Conservation (phyloP, 2,329 filamentous ascomycete genomes). For the Phaeophleospora eucalypticola region DNA sequence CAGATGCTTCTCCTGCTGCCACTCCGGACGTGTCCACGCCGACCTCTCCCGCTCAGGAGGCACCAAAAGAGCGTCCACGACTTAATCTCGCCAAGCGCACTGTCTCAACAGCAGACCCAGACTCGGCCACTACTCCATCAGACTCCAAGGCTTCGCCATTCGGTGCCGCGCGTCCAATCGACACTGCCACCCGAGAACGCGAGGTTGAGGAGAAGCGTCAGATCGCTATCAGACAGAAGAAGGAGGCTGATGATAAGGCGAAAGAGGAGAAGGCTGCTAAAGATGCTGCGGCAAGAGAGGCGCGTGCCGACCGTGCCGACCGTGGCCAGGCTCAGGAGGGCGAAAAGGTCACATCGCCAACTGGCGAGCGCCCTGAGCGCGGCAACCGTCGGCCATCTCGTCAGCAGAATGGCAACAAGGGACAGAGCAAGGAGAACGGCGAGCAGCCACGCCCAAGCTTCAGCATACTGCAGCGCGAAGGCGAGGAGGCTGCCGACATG, state of each 20-base stretch:
- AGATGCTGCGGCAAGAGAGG: slow-evolving; percentile 60
- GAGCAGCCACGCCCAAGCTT: slow-evolving; percentile 27
- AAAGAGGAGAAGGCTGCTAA: slow-evolving; percentile 62
- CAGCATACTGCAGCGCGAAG: slow-evolving; percentile 48
- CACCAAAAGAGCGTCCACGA: slow-evolving; percentile 66
- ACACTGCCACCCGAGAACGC: slow-evolving; percentile 83
- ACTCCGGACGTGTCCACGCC: slow-evolving; percentile 72
- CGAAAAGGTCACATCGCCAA: slow-evolving; percentile 38
- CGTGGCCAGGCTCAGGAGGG: slow-evolving; percentile 29
- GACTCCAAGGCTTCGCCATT: slow-evolving; percentile 89
- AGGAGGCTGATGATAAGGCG: slow-evolving; percentile 79
- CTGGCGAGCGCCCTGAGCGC: slow-evolving; percentile 37
- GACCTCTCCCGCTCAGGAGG: slow-evolving; percentile 63
- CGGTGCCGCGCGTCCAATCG: slow-evolving; percentile 87
- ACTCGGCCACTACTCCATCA: slow-evolving; percentile 34
- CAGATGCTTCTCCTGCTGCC: slow-evolving; percentile 64
- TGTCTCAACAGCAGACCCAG: slow-evolving; percentile 67
- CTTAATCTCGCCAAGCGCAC: slow-evolving; percentile 89
- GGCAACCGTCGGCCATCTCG: slow-evolving; percentile 24
- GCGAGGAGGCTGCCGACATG: slow-evolving; percentile 36
- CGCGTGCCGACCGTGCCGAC: slow-evolving; percentile 30
- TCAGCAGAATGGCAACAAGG: slow-evolving; percentile 24
- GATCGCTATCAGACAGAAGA: slow-evolving; percentile 72
- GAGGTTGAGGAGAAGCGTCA: slow-evolving; percentile 86
- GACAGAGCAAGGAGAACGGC: slow-evolving; percentile 32